Conservation (phyloP, 1,139 yeast species). For the Candida tunisiensis region DNA sequence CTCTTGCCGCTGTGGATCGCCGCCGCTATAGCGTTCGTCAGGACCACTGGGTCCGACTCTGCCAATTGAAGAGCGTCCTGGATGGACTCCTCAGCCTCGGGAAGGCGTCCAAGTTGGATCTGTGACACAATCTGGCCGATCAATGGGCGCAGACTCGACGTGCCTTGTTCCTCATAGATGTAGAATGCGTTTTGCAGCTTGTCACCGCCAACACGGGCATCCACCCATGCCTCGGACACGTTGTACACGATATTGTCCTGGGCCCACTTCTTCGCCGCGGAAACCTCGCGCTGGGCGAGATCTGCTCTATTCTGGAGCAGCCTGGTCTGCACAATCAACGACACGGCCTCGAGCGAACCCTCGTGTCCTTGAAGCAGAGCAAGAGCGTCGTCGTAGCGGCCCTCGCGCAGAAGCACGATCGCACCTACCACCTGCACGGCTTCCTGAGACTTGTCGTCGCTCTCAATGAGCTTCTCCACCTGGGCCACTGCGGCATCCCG, state of each 20-base stretch:
- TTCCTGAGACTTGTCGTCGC: constrained; percentile 9
- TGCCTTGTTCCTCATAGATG: constrained; percentile 49
- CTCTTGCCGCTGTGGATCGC: constrained; percentile 33
- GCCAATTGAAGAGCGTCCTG: constrained; percentile 27
- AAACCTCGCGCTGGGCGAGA: constrained; percentile 18
- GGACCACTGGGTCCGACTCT: constrained; percentile 27
- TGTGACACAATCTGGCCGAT: constrained; percentile 31
- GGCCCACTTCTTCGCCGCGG: constrained; percentile 29
- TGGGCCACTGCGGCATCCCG: constrained; percentile 11
- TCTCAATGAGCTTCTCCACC: constrained; percentile 6
- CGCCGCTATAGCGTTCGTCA: constrained; percentile 41
- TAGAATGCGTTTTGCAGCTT: constrained; percentile 46
- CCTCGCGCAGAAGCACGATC: constrained; percentile 14
- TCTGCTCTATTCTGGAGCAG: constrained; percentile 17
- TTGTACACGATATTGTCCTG: constrained; percentile 55
- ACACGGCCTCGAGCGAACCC: constrained; percentile 19
- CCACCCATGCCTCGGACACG: constrained; percentile 51
- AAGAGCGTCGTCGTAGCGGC: constrained; percentile 18
- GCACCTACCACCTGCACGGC: constrained; percentile 20
- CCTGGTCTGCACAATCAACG: constrained; percentile 21
- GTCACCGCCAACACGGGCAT: constrained; percentile 39
- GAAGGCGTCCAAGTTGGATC: constrained; percentile 27
- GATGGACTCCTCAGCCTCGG: constrained; percentile 29
- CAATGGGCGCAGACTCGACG: constrained; percentile 31
- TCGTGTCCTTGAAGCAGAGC: constrained; percentile 14